Evolutionary conservation across 164 flowering plant genomes (phyloP), one percentile per base, ranked within the genome.

Genomic region (Euptelea pleiosperma): DNA sequence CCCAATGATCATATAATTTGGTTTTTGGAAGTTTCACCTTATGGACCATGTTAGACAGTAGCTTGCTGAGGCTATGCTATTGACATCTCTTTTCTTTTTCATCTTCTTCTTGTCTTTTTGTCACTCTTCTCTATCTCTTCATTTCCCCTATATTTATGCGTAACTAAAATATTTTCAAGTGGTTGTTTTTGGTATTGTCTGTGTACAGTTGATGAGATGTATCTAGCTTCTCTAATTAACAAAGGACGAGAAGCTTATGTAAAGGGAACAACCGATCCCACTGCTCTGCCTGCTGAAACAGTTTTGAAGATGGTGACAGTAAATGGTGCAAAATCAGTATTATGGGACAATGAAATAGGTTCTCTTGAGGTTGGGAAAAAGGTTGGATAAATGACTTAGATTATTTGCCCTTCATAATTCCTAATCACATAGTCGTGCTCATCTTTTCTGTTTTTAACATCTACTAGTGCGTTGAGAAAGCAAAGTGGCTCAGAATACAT

Each of bases 331-430:
- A 75, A 75, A 69, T 69, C 98, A 63, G 88, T 87, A 33, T 79
- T 86, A 36, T 88, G 98, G 98, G 89, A 88, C 52, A 66, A 79
- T 57, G 97, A 91, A 71, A 86, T 91, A 36, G 96, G 97, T 34
- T 87, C 97, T 3, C 85, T 91, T 61, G 89, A 88, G 70, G 75
- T 83, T 65, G 89, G 84, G 37, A 88, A 86, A 68, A 91, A 88
- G 93, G 98, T 91, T 22, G 4, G 71, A 46, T 16, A 15, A 24
- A 15, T 42, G 45, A 33, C 16, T 21, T 36, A n/a, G 6, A 40
- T 49, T 53, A 11, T 45, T 28, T 21, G 43, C 10, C n/a, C 33
- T 10, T 3, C 11, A 6, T 58, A 8, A 8, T 26, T 36, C 29
- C 9, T 36, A 5, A 22, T 19, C 41, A 16, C 21, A 9, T 6